These are phyloP conservation scores for Globisporangium nunn DNA, from an alignment of 352 stramenopile species.

Conservation along the genomic window DNA sequence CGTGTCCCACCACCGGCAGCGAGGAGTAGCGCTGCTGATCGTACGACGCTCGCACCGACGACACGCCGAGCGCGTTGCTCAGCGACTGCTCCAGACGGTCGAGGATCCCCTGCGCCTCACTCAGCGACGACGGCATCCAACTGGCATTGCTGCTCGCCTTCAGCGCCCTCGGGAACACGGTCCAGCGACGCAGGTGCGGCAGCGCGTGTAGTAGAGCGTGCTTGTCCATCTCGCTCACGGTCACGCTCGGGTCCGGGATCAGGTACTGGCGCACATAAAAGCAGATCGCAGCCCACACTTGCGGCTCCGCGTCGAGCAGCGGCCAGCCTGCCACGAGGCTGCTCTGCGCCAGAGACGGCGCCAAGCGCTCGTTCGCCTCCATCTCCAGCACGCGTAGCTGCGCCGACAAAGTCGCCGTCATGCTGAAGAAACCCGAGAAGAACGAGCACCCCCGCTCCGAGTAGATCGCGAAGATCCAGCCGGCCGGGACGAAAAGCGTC, in stretches of 20 bases:
- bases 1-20: conserved; percentile 19
- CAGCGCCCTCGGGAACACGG: conserved; percentile 23
- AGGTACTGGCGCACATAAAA: conserved; percentile 55
- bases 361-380: conserved; percentile 26
- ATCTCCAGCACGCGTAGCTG: conserved; percentile 45
- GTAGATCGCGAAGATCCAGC: conserved; percentile 72
- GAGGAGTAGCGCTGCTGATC: conserved; percentile 12
- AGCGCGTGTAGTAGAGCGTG: conserved; percentile 39
- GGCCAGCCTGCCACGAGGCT: conserved; percentile 30
- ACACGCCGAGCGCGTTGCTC: conserved; percentile 8
- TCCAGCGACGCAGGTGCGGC: conserved; percentile 51
- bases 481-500: conserved; percentile 53
- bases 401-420: conserved; percentile 35
- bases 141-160: conserved; percentile 25
- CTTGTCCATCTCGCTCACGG: conserved; percentile 38
- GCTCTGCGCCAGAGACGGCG: conserved; percentile 22
- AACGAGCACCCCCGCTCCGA: conserved; percentile 36
- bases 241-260: conserved; percentile 23
- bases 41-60: conserved; percentile 5
- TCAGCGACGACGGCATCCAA: conserved; percentile 42
- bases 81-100: conserved; percentile 52
- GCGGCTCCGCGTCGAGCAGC: conserved; percentile 26
- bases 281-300: conserved; percentile 51
- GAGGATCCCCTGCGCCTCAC: conserved; percentile 47
- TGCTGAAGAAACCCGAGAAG: conserved; percentile 54